Evolutionary conservation across 2,329 filamentous ascomycete species (phyloP).

Genomic region (Metarhizium brunneum): DNA sequence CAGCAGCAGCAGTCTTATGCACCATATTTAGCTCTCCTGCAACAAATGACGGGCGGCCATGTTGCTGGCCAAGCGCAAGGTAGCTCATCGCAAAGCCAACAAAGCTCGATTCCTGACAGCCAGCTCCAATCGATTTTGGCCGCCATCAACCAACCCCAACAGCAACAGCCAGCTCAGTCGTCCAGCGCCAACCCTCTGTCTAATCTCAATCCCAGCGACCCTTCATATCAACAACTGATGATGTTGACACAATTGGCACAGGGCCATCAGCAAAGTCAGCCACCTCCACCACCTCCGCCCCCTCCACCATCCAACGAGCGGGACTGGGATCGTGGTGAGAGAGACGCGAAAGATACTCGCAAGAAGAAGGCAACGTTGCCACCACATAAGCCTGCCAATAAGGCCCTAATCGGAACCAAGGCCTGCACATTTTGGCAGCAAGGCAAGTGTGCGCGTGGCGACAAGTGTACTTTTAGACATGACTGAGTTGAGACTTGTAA

Average conservation of each 20-base stretch:
- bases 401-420: slow-evolving; percentile 53
- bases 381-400: slow-evolving; percentile 39
- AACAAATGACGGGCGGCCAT: slow-evolving; percentile 29
- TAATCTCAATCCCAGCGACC: slow-evolving; percentile 27
- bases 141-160: slow-evolving; percentile 29
- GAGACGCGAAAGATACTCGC: slow-evolving; percentile 26
- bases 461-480: slow-evolving; percentile 66
- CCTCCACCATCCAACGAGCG: slow-evolving; percentile 4
- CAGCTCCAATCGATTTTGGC: slow-evolving; percentile 36
- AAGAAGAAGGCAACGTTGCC: slow-evolving; percentile 32
- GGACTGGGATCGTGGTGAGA: slow-evolving; percentile 21
- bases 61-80: slow-evolving; percentile 14
- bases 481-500: slow-evolving; percentile 27
- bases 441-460: slow-evolving; percentile 63
- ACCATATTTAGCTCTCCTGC: slow-evolving; percentile 32
- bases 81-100: slow-evolving; percentile 10
- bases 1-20: slow-evolving; percentile 21
- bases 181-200: slow-evolving; percentile 12
- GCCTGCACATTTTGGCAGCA: slow-evolving; percentile 62
- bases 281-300: slow-evolving; percentile 14
- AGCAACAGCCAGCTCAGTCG: slow-evolving; percentile 11
- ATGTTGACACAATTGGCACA: slow-evolving; percentile 29
- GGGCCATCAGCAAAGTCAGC: slow-evolving; percentile 18
- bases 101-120: slow-evolving; percentile 23
- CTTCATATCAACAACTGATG: slow-evolving; percentile 30